phyloP scores from a whole-genome alignment of 352 stramenopile species.

The Phytopythium vexans region DNA sequence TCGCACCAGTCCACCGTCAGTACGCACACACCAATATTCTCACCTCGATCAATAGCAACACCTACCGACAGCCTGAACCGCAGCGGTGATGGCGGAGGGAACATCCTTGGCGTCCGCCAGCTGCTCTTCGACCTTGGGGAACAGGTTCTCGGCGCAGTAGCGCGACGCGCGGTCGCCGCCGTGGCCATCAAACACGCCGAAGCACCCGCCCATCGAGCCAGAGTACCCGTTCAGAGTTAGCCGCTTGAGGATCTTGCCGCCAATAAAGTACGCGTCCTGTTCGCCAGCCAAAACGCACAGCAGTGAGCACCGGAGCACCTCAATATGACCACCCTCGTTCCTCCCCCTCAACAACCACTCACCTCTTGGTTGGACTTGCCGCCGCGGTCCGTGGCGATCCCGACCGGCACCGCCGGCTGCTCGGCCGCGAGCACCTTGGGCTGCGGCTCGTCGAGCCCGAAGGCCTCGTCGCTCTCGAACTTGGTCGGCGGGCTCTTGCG shows the following conservation, averaged over 20 bases:
- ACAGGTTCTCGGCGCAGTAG: slow-evolving; percentile 75
- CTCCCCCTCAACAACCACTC: slow-evolving; percentile 1
- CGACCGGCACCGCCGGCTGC: slow-evolving; percentile 46
- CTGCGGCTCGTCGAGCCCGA: slow-evolving; percentile 10
- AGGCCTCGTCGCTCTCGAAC: slow-evolving; percentile 10
- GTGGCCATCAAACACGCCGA: slow-evolving; percentile 84
- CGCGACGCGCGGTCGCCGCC: slow-evolving; percentile 73
- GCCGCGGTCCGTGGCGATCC: slow-evolving; percentile 67
- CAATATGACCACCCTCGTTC: too few relatives aligned
- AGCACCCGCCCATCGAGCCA: slow-evolving; percentile 54
- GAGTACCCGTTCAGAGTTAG: slow-evolving; percentile 82
- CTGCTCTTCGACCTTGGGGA: slow-evolving; percentile 54
- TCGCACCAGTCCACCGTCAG: background rate
- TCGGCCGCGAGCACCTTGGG: slow-evolving; percentile 44
- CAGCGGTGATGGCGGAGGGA: slow-evolving; percentile 52
- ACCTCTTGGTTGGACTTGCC: slow-evolving; percentile 77
- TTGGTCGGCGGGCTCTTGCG: slow-evolving; percentile 25
- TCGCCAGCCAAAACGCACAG: background rate
- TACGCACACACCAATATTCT: too few relatives aligned
- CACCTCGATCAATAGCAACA: background rate
- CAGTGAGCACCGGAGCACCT: background rate
- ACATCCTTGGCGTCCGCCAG: slow-evolving; percentile 29
- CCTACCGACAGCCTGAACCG: slow-evolving; percentile 57
- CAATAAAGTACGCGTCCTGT: slow-evolving; percentile 83
- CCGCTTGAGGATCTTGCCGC: slow-evolving; percentile 46